These are phyloP conservation scores for Corynascus novoguineensis DNA, from an alignment of 495 filamentous ascomycete genomes.

Conservation along the genomic window DNA sequence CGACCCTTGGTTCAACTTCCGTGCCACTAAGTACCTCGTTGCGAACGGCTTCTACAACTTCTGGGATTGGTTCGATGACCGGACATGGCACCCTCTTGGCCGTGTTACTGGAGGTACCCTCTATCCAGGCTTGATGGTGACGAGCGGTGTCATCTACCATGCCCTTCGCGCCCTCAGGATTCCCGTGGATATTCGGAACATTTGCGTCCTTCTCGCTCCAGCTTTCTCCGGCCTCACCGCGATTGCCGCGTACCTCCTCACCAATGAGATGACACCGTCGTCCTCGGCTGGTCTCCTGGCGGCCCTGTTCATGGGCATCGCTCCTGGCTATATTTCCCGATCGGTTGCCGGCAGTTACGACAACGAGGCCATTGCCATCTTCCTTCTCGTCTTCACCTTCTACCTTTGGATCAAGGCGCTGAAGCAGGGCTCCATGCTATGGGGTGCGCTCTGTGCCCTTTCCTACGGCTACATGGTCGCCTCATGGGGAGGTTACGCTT, in stretches of 20 bases:
- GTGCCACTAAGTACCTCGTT: slow-evolving; percentile 95
- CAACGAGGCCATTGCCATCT: slow-evolving; percentile 99
- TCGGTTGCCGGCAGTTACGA: slow-evolving; percentile 99
- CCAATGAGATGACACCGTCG: slow-evolving; percentile 89
- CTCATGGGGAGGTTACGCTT: slow-evolving; percentile 99
- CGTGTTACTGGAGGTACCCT: slow-evolving; percentile 98
- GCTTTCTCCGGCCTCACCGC: slow-evolving; percentile 95
- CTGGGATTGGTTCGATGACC: slow-evolving; percentile 99
- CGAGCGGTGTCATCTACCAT: slow-evolving; percentile 95
- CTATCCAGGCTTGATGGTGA: slow-evolving; percentile 99
- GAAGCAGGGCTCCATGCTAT: slow-evolving; percentile 91
- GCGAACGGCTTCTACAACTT: slow-evolving; percentile 97
- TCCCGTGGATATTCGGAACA: slow-evolving; percentile 97
- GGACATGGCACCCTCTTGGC: slow-evolving; percentile 99
- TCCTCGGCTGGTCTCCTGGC: slow-evolving; percentile 92
- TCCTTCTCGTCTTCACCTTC: slow-evolving; percentile 97
- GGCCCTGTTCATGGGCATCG: slow-evolving; percentile 94
- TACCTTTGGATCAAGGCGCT: slow-evolving; percentile 98
- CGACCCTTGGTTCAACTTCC: slow-evolving; percentile 99
- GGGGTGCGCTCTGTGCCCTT: slow-evolving; percentile 88
- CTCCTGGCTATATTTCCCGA: slow-evolving; percentile 94
- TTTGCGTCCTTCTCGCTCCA: slow-evolving; percentile 94
- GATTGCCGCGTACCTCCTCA: slow-evolving; percentile 89
- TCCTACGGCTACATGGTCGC: slow-evolving; percentile 99
- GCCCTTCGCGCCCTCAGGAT: slow-evolving; percentile 83